Evolutionary conservation across 1,139 yeast genomes (phyloP).

Genomic region (Taphrina deformans): DNA sequence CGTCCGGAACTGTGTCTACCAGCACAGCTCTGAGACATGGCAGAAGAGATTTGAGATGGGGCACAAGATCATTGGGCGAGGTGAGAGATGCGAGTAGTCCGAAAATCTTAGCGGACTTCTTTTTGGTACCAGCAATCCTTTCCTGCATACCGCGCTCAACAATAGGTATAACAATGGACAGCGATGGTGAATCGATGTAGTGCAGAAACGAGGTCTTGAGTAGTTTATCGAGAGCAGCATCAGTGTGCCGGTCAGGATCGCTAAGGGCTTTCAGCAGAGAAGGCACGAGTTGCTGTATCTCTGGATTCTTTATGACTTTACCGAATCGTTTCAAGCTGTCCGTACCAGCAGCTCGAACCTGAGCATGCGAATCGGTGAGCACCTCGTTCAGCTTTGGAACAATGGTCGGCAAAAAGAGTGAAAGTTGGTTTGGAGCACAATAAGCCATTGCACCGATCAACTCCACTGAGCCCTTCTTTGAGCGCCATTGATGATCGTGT

Average conservation of each 20-base stretch:
- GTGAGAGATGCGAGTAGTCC: constrained; percentile 98
- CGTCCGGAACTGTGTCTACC: constrained; percentile 98
- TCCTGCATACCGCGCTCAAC: constrained; percentile 94
- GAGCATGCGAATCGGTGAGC: constrained; percentile 91
- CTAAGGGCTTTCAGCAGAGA: constrained; percentile 86
- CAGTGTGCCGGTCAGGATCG: constrained; percentile 89
- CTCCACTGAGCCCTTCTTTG: constrained; percentile 95
- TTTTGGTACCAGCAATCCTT: constrained; percentile 85
- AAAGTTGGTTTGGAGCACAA: constrained; percentile 88
- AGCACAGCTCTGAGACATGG: constrained; percentile 85
- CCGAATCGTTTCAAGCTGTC: constrained; percentile 86
- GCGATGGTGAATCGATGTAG: constrained; percentile 95
- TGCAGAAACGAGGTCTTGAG: constrained; percentile 92
- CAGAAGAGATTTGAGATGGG: constrained; percentile 75
- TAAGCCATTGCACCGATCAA: constrained; percentile 97
- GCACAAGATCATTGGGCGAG: constrained; percentile 78
- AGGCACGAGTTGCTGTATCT: constrained; percentile 90
- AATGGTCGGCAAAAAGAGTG: constrained; percentile 81
- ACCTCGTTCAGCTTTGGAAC: constrained; percentile 97
- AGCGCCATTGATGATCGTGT: constrained; percentile 92
- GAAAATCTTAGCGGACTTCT: constrained; percentile 95
- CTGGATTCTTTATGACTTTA: constrained; percentile 96
- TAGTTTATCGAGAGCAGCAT: constrained; percentile 79
- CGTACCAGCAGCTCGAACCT: constrained; percentile 93
- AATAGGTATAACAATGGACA: constrained; percentile 88